These are phyloP conservation scores for Kwoniella bestiolae DNA, from an alignment of 768 basidiomycete species.

Conservation along the genomic window DNA sequence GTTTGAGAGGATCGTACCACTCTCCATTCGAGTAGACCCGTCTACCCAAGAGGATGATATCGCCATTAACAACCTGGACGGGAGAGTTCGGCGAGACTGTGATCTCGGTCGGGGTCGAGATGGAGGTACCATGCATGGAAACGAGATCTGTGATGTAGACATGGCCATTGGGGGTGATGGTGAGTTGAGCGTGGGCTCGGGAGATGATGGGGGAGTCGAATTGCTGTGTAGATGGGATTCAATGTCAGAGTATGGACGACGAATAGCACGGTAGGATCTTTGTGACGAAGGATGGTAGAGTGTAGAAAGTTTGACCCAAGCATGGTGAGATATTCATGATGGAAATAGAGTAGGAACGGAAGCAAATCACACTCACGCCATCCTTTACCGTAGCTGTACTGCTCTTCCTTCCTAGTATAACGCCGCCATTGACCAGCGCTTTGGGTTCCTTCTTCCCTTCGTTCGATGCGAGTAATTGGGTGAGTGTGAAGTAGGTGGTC, in stretches of 20 bases:
- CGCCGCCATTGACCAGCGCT: constrained; percentile 7
- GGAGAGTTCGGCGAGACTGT: constrained; percentile 13
- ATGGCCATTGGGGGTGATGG: constrained; percentile 23
- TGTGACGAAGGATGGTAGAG: too few species aligned
- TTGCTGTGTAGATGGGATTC: too few species aligned
- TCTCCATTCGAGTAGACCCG: constrained; percentile 6
- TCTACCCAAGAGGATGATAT: constrained; percentile 31
- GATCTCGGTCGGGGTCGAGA: constrained; percentile 2
- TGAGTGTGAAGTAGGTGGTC: constrained; percentile 4
- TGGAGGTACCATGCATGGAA: constrained; percentile 34
- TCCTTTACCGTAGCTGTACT: not conserved
- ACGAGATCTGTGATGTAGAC: constrained; percentile 39
- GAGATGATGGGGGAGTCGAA: constrained; percentile 31
- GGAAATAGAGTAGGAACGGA: not conserved
- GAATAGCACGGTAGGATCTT: too few species aligned
- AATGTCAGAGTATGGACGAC: too few species aligned
- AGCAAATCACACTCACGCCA: constrained; percentile 5
- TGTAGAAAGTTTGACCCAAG: too few species aligned
- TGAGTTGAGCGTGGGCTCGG: constrained; percentile 29
- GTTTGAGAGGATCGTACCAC: constrained; percentile 17
- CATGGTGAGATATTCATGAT: too few species aligned
- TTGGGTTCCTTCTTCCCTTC: not conserved
- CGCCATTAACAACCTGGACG: constrained; percentile 26
- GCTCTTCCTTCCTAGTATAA: constrained; percentile 21
- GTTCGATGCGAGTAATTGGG: not conserved